Percentiles rank a stretch among this genome's conserved stretches.
Evolutionary conservation across 2,329 filamentous ascomycete genomes (phyloP).

Genomic region (Microdochium nivale): DNA sequence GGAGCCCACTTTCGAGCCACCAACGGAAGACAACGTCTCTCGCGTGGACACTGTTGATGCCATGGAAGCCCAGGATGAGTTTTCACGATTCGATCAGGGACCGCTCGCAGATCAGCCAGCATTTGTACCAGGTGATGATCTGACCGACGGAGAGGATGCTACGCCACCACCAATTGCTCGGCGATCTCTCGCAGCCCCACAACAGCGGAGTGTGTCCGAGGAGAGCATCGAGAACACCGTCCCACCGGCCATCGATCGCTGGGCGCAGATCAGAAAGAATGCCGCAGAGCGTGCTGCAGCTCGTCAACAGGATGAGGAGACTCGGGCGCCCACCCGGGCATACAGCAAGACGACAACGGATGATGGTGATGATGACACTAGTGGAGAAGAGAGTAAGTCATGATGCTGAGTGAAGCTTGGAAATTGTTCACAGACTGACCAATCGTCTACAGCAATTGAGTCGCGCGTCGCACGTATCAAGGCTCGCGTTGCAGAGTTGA

Average conservation of each 20-base stretch:
- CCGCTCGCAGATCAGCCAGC: constrained; percentile 81
- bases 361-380: constrained; percentile 72
- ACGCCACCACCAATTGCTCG: constrained; percentile 44
- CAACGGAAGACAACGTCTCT: constrained; percentile 41
- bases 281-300: constrained; percentile 68
- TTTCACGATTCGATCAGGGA: constrained; percentile 74
- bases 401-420: not conserved
- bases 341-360: constrained; percentile 50
- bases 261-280: constrained; percentile 94
- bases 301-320: constrained; percentile 57
- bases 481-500: constrained; percentile 89
- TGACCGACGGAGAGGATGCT: constrained; percentile 35
- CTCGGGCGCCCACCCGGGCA: constrained; percentile 31
- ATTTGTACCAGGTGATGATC: constrained; percentile 57
- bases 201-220: constrained; percentile 2
- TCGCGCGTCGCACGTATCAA: constrained; percentile 96
- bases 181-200: constrained; percentile 13
- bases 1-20: constrained; percentile 33
- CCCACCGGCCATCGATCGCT: constrained; percentile 56
- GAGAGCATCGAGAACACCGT: not conserved
- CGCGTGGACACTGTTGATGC: constrained; percentile 52
- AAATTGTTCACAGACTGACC: constrained; percentile 9
- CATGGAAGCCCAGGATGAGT: constrained; percentile 50
- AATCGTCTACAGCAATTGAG: constrained; percentile 66
- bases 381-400: constrained; percentile 59